These are phyloP conservation scores for Starmerella khaoyaiensis DNA, from an alignment of 805 yeast species.

Conservation along the genomic window DNA sequence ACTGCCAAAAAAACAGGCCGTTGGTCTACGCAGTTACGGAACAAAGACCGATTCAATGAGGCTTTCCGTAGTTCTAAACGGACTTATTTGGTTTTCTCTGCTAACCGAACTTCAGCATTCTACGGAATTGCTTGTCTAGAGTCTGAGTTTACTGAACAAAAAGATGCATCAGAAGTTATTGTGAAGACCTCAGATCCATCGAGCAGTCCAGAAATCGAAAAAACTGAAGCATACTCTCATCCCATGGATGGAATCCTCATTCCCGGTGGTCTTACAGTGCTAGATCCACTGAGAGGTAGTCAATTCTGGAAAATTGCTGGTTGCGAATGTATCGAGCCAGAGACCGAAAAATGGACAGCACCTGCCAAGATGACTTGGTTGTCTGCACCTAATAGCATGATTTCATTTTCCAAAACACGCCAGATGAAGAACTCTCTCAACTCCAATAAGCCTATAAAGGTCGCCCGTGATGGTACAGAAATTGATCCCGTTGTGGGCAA, in stretches of 20 bases:
- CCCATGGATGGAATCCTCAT: constrained; percentile 12
- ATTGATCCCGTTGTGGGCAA: constrained; percentile 29
- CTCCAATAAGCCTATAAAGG: constrained; percentile 30
- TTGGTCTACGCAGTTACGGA: constrained; percentile 34
- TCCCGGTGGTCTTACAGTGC: constrained; percentile 28
- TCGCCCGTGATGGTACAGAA: constrained; percentile 35
- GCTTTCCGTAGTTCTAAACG: constrained; percentile 28
- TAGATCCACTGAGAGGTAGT: constrained; percentile 29
- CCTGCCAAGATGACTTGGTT: constrained; percentile 31
- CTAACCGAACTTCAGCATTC: constrained; percentile 31
- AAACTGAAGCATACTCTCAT: constrained; percentile 7
- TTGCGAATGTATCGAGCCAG: constrained; percentile 17
- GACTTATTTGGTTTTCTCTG: constrained; percentile 32
- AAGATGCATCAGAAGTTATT: not conserved
- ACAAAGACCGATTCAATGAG: constrained; percentile 28
- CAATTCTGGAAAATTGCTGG: constrained; percentile 30
- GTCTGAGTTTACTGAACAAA: constrained; percentile 21
- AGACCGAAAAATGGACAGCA: constrained; percentile 27
- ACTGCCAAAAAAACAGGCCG: constrained; percentile 26
- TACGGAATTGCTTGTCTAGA: constrained; percentile 33
- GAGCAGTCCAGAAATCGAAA: constrained; percentile 4
- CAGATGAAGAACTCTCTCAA: constrained; percentile 29
- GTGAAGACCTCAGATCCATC: not conserved
- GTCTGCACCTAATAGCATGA: constrained; percentile 20
- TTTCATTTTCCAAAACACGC: constrained; percentile 27